A percentile compares a stretch with the other conserved stretches of the same genome.
Evolutionary conservation across 352 stramenopile species (phyloP).

Genomic region (Globisporangium lucens): DNA sequence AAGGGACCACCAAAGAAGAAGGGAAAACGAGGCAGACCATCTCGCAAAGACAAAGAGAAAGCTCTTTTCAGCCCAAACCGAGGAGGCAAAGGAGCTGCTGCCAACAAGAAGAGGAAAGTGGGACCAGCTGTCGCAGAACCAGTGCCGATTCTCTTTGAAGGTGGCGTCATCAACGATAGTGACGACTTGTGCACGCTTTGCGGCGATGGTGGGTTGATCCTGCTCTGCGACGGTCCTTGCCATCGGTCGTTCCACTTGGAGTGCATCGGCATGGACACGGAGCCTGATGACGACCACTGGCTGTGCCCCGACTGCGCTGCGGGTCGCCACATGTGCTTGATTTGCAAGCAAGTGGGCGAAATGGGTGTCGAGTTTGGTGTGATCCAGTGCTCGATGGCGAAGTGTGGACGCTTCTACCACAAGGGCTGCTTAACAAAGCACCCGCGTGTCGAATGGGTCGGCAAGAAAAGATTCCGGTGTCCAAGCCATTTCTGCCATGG

Average conservation of each 20-base stretch:
- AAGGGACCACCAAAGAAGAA: conserved; percentile 35
- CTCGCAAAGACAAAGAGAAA: conserved; percentile 33
- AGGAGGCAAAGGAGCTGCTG: conserved; percentile 19
- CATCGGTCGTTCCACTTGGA: conserved; percentile 92
- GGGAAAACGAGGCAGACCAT: conserved; percentile 24
- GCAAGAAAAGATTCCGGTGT: conserved; percentile 87
- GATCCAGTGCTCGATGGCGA: conserved; percentile 88
- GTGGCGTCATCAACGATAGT: conserved; percentile 75
- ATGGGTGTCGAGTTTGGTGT: conserved; percentile 89
- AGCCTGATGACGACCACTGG: conserved; percentile 87
- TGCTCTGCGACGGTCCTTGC: conserved; percentile 91
- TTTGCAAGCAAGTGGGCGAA: conserved; percentile 89
- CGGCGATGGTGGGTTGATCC: conserved; percentile 87
- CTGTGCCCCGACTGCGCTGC: conserved; percentile 88
- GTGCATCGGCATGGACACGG: conserved; percentile 84
- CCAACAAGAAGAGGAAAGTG: conserved; percentile 27
- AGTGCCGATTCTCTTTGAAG: conserved; percentile 36
- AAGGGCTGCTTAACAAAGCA: conserved; percentile 80
- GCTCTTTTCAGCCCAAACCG: conserved; percentile 12
- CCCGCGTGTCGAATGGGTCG: conserved; percentile 80
- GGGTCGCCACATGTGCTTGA: conserved; percentile 90
- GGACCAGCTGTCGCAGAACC: neutral
- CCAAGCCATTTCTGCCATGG: conserved; percentile 88
- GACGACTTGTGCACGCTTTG: conserved; percentile 91
- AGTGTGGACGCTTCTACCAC: conserved; percentile 93